These are phyloP conservation scores for Lipomyces mesembrius DNA, from an alignment of 805 yeast species.

Conservation along the genomic window DNA sequence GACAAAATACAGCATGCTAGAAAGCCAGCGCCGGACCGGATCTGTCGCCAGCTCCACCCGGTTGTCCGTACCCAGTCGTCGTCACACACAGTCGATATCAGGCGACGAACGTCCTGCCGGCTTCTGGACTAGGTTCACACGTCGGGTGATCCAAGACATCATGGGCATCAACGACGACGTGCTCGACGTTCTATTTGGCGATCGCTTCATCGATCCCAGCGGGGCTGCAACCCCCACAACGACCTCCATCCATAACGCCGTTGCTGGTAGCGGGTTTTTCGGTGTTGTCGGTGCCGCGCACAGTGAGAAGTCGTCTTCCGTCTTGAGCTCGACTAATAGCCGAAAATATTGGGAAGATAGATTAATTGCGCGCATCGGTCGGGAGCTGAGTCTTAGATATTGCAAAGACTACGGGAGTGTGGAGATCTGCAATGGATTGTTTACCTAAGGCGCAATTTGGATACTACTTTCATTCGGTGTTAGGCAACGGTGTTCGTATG, in stretches of 20 bases:
- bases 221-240: not conserved
- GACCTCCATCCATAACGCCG: not conserved
- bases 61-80: not conserved
- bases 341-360: constrained; percentile 32
- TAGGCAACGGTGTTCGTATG: not conserved
- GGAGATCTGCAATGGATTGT: constrained; percentile 31
- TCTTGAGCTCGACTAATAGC: constrained; percentile 25
- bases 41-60: constrained; percentile 6
- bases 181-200: constrained; percentile 46
- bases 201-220: constrained; percentile 36
- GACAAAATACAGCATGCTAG: constrained; percentile 11
- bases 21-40: constrained; percentile 2
- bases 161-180: constrained; percentile 47
- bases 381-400: constrained; percentile 24
- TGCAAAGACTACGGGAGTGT: constrained; percentile 33
- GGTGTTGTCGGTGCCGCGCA: not conserved
- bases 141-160: constrained; percentile 41
- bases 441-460: constrained; percentile 9
- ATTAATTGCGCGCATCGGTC: constrained; percentile 29
- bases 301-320: constrained; percentile 22
- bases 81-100: not conserved
- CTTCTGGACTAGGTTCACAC: constrained; percentile 35
- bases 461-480: not conserved
- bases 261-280: not conserved
- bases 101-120: constrained; percentile 12